Percentiles rank a stretch among this genome's conserved stretches.
Evolutionary conservation across 768 basidiomycete genomes (phyloP).

Genomic region (Podaxis carcinomalis): DNA sequence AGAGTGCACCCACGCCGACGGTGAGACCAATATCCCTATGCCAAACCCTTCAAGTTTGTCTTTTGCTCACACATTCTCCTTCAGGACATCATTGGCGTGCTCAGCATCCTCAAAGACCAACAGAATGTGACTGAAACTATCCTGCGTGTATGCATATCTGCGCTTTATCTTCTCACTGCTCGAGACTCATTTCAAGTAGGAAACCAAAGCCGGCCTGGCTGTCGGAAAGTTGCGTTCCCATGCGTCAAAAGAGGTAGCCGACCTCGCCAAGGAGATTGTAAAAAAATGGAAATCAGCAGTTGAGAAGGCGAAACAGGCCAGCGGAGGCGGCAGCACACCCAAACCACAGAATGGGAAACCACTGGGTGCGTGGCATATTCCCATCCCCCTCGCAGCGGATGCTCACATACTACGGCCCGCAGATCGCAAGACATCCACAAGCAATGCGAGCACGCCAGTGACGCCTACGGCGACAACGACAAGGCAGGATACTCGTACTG

Average conservation of each 20-base stretch:
- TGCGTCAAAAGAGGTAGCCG: conserved; percentile 65
- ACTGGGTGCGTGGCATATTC: conserved; percentile 2
- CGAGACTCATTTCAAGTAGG: conserved; percentile 40
- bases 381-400: neutral
- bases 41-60: conserved; percentile 31
- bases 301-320: conserved; percentile 46
- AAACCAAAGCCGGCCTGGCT: conserved; percentile 89
- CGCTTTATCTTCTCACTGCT: conserved; percentile 19
- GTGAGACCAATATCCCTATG: conserved; percentile 40
- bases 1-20: conserved; percentile 53
- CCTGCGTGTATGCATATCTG: conserved; percentile 58
- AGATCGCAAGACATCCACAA: conserved; percentile 27
- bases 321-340: neutral
- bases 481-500: conserved; percentile 42
- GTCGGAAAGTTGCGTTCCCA: conserved; percentile 86
- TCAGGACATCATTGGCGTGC: conserved; percentile 61
- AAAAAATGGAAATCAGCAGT: conserved; percentile 90
- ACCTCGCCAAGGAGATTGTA: conserved; percentile 86
- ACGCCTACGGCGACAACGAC: conserved; percentile 35
- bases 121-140: conserved; percentile 67
- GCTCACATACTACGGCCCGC: neutral
- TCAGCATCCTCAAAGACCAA: conserved; percentile 61
- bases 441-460: conserved; percentile 25
- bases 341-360: conserved; percentile 27
- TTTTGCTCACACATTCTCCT: conserved; percentile 22